phyloP scores from a whole-genome alignment of 75 land plant species.

The Gnetum montanum region DNA sequence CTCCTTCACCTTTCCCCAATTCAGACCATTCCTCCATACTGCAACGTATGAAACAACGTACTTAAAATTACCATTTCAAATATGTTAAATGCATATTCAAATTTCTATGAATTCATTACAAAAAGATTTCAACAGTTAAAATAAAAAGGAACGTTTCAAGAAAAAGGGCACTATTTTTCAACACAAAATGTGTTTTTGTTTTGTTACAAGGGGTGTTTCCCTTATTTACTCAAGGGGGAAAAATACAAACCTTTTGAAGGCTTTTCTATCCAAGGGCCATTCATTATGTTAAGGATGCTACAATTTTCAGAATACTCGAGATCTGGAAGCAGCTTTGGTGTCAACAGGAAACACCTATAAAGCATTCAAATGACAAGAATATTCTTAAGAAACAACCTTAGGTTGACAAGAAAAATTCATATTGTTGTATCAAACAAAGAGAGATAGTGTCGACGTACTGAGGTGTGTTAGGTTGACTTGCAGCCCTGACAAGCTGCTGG shows the following conservation, averaged over 20 bases:
- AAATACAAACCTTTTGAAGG: slow-evolving; percentile 87
- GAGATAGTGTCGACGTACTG: slow-evolving; percentile 49
- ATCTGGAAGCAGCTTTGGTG: slow-evolving; percentile 91
- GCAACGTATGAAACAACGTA: neutral
- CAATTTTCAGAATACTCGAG: slow-evolving; percentile 87
- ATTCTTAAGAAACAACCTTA: neutral
- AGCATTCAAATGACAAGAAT: neutral
- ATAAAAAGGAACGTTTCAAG: neutral
- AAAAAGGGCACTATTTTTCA: neutral
- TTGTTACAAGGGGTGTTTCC: too few relatives aligned
- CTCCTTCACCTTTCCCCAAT: slow-evolving; percentile 5
- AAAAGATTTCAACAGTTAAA: neutral
- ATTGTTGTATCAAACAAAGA: neutral
- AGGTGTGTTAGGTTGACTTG: slow-evolving; percentile 94
- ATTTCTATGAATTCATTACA: neutral
- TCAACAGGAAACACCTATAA: slow-evolving; percentile 86
- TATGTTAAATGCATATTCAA: neutral
- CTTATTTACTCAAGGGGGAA: too few relatives aligned
- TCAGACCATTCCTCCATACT: slow-evolving; percentile 6
- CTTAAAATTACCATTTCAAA: neutral
- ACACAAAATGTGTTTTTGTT: neutral
- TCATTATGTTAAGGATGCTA: slow-evolving; percentile 81
- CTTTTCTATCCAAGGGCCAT: slow-evolving; percentile 88
- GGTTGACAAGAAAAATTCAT: neutral
- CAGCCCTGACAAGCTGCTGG: slow-evolving; percentile 94